Evolutionary conservation across 208 protist genomes (phyloP), one percentile per base, ranked within the genome.

Genomic region (Crithidia acanthocephali): DNA sequence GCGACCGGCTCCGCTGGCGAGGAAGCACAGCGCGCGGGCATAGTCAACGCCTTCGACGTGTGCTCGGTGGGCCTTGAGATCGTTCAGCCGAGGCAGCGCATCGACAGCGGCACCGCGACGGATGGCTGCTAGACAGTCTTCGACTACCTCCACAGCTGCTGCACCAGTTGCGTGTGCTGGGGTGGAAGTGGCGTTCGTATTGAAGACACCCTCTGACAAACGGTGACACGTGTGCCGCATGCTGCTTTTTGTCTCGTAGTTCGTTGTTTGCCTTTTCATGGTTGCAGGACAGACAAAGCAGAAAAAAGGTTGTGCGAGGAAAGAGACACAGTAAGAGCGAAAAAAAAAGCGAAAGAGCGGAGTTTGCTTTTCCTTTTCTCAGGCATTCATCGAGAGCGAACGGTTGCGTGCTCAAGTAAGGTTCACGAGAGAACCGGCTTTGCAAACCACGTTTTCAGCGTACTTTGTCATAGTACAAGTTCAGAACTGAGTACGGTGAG

Each of bases 11-110:
- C 23, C 70, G 40, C 64, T n/a, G 11, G 64, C 40, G 23, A 95
- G 68, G 56, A 95, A 91, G 60, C 83, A 90, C 55, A 93, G 65
- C 5, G 85, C 90, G 42, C 88, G 81, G 58, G 74, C 81, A 66
- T 91, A 93, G 65, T 95, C 87, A 4, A 93, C 59, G 28, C 86
- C 81, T 22, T 70, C 68, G 50, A 53, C 55, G 33, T 51, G 28
- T 10, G 23, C 25, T 18, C 23, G 22, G n/a, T 50, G 25, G 0
- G 73, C 67, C 48, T 92, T 95, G 32, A 86, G 58, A 13, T 66
- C 45, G 59, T 88, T 93, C 13, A 92, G 74, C 20, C 62, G 52
- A 30, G 52, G n/a, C n/a, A 92, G 70, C 35, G 68, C 77, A 10
- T 68, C 66, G 5, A 32, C 35, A n/a, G 35, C 62, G 18, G 58